Evolutionary conservation across 208 protist genomes (phyloP), one percentile per base, ranked within the genome.

Genomic region (Endotrypanum monterogeii): DNA sequence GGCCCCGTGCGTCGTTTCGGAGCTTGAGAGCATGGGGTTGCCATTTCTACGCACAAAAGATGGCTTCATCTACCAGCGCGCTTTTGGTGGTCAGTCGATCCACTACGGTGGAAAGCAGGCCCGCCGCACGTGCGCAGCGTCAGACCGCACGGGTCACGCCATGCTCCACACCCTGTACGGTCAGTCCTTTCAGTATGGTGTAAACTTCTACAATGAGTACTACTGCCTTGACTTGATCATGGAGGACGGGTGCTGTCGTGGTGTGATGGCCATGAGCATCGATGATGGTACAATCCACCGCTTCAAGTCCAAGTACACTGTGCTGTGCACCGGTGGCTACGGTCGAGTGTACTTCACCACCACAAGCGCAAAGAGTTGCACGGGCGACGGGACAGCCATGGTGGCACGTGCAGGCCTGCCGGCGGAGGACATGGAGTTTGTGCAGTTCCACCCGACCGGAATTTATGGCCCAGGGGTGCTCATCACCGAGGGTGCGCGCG

Each of bases 391-490:
- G 70, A 99, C 92, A 41, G 99, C 95, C 35, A 99, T 99, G 99
- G 98, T 98, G 14, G 88, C 96, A 23, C 98, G 99, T 73, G 99
- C 99, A 4, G 99, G 99, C n/a, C 83, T 99, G 2, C 98, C 99
- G 5, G 84, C 87, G 52, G 89, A 98, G 84, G 99, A 99, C 87
- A 94, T 99, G 71, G 99, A 99, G 89, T 99, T 99, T 83, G 99
- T 99, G 56, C 99, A 99, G 87, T 99, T 99, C 90, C 99, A 99
- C 92, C 99, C 99, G 18, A 99, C 99, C n/a, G 99, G 99, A 71
- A 99, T 99, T 78, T 99, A 99, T 82, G 98, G 98, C 66, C 96
- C 98, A 74, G 99, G 99, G 46, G 99, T 99, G 79, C 89, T 99
- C 20, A 99, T 99, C 88, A 99, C 99, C 12, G 99, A 99, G 76